Base-by-base conservation (phyloP, 495 filamentous ascomycete species). In the Oidiodendron maius region DNA sequence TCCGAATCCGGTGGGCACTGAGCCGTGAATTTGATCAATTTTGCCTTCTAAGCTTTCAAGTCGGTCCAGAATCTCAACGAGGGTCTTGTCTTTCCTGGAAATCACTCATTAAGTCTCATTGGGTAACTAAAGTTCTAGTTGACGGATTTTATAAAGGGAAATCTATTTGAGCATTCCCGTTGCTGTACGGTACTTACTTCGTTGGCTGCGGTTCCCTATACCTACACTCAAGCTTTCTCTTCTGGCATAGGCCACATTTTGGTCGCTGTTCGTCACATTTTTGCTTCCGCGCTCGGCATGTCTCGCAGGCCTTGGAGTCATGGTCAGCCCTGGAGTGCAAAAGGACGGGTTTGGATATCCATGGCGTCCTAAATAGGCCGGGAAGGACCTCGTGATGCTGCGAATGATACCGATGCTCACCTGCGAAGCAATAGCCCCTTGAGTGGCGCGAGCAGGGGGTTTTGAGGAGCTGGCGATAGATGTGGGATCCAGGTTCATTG, bases 191-290 rank as follows among this genome's bases (percentile, higher is more conserved):
- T 34, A 70, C 74, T 65, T 69, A 82, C 78, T 81, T 82, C 24
- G 78, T 82, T 44, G 78, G 78, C 58, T 77, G 71, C 21, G 77
- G 74, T 55, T 81, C 78, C 50, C 78, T 62, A 55, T 81, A 82
- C 52, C 67, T 66, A 66, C 78, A 82, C 38, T 78, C 75, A 35
- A 78, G 67, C 51, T 70, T 63, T 61, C 73, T 61, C 56, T 60
- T 57, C 51, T 71, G 70, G 61, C 66, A 76, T 15, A 71, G 68
- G 52, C 70, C 60, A 79, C 89, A 95, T 63, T 82, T 82, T 35
- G 89, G 89, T 58, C 91, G 84, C 60, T 80, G 76, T 61, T 95
- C 89, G 61, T 93, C 89, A 62, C 89, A 95, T 69, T 87, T 90
- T 64, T 93, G 91, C 74, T 95, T 95, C 30, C 89, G 77, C 40